Evolutionary conservation across 1,284 basidiomycete genomes (phyloP).

Genomic region (Baeospora myosura): DNA sequence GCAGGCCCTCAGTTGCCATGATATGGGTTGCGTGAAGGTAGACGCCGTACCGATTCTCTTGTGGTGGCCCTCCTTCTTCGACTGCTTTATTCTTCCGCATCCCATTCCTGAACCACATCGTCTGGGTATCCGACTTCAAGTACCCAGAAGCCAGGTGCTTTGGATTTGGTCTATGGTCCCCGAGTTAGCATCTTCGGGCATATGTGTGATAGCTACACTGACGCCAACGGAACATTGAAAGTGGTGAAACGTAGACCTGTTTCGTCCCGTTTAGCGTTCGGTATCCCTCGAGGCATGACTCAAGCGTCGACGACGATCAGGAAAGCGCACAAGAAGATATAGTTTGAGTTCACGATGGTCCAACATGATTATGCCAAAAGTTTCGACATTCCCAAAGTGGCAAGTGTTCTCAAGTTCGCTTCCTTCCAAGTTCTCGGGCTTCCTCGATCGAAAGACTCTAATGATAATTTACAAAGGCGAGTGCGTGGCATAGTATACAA

Average conservation of each 20-base stretch:
- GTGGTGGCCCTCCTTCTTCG: conserved; percentile 32
- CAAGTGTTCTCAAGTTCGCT: too few relatives aligned
- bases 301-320: neutral
- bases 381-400: too few relatives aligned
- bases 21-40: conserved; percentile 12
- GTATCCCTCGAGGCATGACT: conserved; percentile 70
- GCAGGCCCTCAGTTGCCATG: conserved; percentile 24
- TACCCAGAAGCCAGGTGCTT: conserved; percentile 72
- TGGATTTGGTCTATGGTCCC: conserved; percentile 50
- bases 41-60: conserved; percentile 36
- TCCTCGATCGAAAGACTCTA: too few relatives aligned
- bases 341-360: too few relatives aligned
- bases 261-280: conserved; percentile 72
- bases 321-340: too few relatives aligned
- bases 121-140: conserved; percentile 62
- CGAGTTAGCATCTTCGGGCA: conserved; percentile 13
- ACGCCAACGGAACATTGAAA: conserved; percentile 75
- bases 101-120: conserved; percentile 62
- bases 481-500: too few relatives aligned
- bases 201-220: conserved; percentile 22
- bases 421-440: too few relatives aligned
- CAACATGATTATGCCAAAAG: too few relatives aligned
- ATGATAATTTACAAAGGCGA: too few relatives aligned
- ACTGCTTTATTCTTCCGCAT: conserved; percentile 35
- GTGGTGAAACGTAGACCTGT: conserved; percentile 70